Conservation (phyloP, 768 basidiomycete species). For the Candolleomyces efflorescens region DNA sequence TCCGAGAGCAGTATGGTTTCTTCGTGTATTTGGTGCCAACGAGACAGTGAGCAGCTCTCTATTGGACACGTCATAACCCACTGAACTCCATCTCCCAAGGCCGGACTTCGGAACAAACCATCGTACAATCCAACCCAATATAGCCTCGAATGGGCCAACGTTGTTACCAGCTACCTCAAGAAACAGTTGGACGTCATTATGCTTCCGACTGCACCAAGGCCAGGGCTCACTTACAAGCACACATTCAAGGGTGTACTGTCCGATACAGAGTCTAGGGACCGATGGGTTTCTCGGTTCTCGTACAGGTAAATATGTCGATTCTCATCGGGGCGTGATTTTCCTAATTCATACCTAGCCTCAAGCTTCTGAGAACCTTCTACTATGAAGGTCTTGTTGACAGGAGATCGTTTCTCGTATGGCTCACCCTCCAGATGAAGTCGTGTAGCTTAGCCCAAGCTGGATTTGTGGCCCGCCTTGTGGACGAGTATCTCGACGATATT, state of each 20-base stretch:
- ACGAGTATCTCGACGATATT: constrained; percentile 77
- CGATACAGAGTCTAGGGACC: constrained; percentile 64
- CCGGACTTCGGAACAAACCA: constrained; percentile 72
- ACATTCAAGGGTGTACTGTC: constrained; percentile 79
- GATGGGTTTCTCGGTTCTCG: constrained; percentile 74
- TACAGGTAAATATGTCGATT: constrained; percentile 52
- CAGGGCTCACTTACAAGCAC: constrained; percentile 75
- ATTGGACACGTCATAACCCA: neutral
- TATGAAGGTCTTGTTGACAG: constrained; percentile 78
- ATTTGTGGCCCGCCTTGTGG: constrained; percentile 69
- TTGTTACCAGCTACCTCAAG: constrained; percentile 77
- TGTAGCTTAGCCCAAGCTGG: constrained; percentile 82
- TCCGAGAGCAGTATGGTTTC: constrained; percentile 81
- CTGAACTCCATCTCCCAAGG: constrained; percentile 32
- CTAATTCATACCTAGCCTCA: constrained; percentile 42
- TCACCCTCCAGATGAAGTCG: constrained; percentile 69
- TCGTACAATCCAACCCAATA: constrained; percentile 81
- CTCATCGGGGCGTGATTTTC: neutral
- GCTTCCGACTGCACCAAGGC: constrained; percentile 73
- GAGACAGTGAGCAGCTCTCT: constrained; percentile 55
- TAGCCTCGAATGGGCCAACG: constrained; percentile 80
- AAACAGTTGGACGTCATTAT: constrained; percentile 78
- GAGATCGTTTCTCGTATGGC: constrained; percentile 71
- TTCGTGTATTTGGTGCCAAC: constrained; percentile 82
- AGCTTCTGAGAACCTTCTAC: constrained; percentile 72